Evolutionary conservation across 768 basidiomycete species (phyloP), one percentile per base, ranked within the genome.

Genomic region (Fomitopsis serialis): DNA sequence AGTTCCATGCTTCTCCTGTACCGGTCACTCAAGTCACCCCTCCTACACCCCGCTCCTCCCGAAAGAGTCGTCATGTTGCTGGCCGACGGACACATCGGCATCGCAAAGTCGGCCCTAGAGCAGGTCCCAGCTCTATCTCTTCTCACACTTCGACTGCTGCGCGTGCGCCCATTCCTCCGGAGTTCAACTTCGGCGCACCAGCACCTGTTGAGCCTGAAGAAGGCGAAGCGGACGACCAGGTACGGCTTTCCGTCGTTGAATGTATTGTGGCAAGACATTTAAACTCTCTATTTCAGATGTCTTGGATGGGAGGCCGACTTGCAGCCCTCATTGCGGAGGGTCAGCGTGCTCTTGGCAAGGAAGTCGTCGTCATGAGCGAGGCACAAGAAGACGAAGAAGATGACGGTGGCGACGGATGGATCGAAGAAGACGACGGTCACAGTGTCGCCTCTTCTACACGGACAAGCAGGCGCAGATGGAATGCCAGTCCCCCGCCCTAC

Each of bases 361-460:
- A 92, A 64, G 76, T 93, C 15, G 89, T 92, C 9, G 80, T 90
- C 3, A 80, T 84, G 78, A 83, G 82, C 55, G 89, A 90, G 45
- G 74, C 76, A 3, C 74, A 82, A 52, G 87, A 89, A 58, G 89
- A 90, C 54, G 84, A 84, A 60, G 79, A 83, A 3, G 90, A 91
- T 56, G 89, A 91, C 61, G 89, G 87, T 1, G 76, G 74, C 7
- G 87, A 80, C 8, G 76, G 73, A 2, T 92, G 90, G 90, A 84
- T 85, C 53, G 89, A 90, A 50, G 85, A 87, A 42, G 76, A 73
- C 24, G 68, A 67, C 12, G 51, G 54, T 12, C 45, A 48, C 44
- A 22, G 54, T 2, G 43, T 55, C 8, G 29, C 52, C 24, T 66
- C 66, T 22, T 58, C 60, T 35, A 61, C 62, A 21, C 52, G 56